Conservation (phyloP, 768 basidiomycete species). For the Termitomyces sp. region DNA sequence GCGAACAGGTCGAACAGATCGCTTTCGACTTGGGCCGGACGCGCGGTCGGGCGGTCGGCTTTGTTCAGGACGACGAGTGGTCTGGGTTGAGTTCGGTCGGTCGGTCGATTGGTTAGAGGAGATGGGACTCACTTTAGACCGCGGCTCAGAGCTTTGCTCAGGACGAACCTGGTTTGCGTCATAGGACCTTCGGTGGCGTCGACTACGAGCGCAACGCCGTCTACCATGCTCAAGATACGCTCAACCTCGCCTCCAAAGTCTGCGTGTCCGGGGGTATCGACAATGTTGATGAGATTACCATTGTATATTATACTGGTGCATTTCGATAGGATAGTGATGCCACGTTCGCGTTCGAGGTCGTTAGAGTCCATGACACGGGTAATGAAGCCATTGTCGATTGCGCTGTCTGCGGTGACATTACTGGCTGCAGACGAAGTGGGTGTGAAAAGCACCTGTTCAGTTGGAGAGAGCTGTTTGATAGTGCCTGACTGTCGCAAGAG, state of each 20-base stretch:
- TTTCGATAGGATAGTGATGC: constrained; percentile 62
- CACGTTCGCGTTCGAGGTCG: constrained; percentile 56
- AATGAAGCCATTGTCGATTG: constrained; percentile 37
- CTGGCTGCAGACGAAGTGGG: constrained; percentile 28
- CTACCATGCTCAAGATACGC: constrained; percentile 59
- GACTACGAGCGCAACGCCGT: constrained; percentile 57
- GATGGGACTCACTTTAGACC: constrained; percentile 36
- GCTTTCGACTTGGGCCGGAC: constrained; percentile 45
- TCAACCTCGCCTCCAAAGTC: constrained; percentile 67
- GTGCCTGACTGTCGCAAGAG: constrained; percentile 50
- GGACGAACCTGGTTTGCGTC: constrained; percentile 56
- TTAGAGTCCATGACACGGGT: constrained; percentile 53
- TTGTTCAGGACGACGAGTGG: constrained; percentile 54
- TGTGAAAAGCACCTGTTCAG: constrained; percentile 34
- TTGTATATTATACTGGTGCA: constrained; percentile 53
- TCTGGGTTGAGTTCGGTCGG: constrained; percentile 19
- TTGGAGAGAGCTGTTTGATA: constrained; percentile 36
- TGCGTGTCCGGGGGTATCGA: constrained; percentile 63
- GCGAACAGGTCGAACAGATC: constrained; percentile 53
- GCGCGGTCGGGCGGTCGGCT: constrained; percentile 43
- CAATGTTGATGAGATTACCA: constrained; percentile 53
- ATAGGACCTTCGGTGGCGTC: constrained; percentile 63
- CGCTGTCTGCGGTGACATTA: constrained; percentile 30
- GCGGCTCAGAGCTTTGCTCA: constrained; percentile 43
- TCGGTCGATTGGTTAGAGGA: constrained; percentile 12